Percentiles rank a stretch among this genome's conserved stretches.
phyloP scores from a whole-genome alignment of 2,329 filamentous ascomycete species.

The Hypocreales sp. region DNA sequence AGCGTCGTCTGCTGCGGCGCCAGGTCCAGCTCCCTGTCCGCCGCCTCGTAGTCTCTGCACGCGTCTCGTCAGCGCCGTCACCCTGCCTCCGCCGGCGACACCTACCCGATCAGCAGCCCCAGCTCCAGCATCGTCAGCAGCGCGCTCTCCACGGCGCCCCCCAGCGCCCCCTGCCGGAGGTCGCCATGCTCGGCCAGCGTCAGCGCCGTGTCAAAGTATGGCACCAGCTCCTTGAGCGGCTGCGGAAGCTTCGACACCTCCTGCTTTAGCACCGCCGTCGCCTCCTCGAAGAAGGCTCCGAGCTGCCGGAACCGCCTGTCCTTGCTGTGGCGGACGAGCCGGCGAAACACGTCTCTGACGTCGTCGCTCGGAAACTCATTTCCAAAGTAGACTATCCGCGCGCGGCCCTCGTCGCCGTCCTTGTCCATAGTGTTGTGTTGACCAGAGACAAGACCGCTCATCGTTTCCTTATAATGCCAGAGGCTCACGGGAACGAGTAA shows the following conservation, averaged over 20 bases:
- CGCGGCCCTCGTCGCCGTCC: too few species aligned
- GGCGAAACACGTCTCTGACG: not conserved
- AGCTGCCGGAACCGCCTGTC: not conserved
- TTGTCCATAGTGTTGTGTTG: too few species aligned
- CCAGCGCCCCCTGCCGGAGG: not conserved
- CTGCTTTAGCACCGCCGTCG: not conserved
- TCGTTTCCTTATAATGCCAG: too few species aligned
- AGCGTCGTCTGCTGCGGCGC: not conserved
- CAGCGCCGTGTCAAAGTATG: not conserved
- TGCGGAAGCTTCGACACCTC: conserved; percentile 1
- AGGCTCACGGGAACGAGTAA: too few species aligned
- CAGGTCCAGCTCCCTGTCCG: not conserved
- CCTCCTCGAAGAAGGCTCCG: not conserved
- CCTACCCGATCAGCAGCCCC: not conserved
- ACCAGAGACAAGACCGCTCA: too few species aligned
- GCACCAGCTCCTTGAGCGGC: not conserved
- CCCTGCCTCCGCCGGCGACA: not conserved
- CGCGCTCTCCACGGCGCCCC: not conserved
- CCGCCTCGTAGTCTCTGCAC: not conserved
- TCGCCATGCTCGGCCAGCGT: not conserved
- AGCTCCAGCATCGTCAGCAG: not conserved
- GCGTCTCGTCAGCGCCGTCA: not conserved
- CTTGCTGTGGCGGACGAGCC: conserved; percentile 1
- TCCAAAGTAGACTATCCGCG: too few species aligned
- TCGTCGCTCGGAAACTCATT: conserved; percentile 2